These are phyloP conservation scores for Oryza nivara DNA, from an alignment of 176 grass and related monocot genomes.

Conservation along the genomic window DNA sequence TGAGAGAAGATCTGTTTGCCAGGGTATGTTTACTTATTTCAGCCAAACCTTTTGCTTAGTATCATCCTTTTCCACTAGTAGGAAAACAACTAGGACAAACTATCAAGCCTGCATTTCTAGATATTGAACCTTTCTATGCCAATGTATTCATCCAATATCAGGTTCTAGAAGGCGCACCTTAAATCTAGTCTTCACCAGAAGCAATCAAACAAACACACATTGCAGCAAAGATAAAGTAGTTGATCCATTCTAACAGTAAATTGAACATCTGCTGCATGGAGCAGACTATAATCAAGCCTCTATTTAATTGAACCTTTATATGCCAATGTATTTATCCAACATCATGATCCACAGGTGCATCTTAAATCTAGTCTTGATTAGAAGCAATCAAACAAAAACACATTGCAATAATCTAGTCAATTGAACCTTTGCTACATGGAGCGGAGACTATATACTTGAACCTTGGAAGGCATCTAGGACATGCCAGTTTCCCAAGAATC, in stretches of 20 bases:
- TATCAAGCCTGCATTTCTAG: not conserved
- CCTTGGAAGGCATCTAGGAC: not conserved
- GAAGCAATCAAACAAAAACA: no score
- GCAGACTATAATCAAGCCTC: no score
- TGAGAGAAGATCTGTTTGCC: constrained; percentile 88
- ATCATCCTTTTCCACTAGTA: not conserved
- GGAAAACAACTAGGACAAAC: not conserved
- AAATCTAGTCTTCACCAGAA: not conserved
- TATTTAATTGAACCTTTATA: no score
- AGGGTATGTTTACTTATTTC: constrained; percentile 56
- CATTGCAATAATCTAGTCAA: no score
- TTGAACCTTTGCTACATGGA: no score
- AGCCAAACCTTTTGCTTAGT: constrained; percentile 18
- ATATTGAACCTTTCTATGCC: constrained; percentile 10
- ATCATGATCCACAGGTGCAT: no score
- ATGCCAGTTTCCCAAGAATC: not conserved
- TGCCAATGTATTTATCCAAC: no score
- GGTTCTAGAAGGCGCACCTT: not conserved
- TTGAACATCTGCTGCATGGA: not conserved
- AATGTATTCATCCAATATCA: not conserved
- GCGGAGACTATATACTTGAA: not conserved
- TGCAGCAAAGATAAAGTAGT: not conserved
- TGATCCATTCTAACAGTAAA: not conserved
- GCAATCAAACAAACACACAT: not conserved
- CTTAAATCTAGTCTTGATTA: no score